A percentile compares a stretch with the other conserved stretches of the same genome.
Evolutionary conservation across 768 basidiomycete species (phyloP).

Genomic region (Pisolithus sp.): DNA sequence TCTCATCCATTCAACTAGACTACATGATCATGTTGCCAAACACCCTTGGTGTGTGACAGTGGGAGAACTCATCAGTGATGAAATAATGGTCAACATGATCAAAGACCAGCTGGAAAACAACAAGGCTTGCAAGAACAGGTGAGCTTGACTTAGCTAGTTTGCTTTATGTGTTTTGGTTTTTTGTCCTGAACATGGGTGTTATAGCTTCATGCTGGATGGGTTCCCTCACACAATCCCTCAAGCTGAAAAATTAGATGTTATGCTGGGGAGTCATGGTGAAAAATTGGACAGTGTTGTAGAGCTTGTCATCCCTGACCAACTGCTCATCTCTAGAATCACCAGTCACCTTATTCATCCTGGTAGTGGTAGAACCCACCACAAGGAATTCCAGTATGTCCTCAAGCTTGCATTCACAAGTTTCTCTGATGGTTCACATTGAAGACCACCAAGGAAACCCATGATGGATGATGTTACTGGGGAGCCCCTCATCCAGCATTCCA

Average conservation of each 20-base stretch:
- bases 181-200: not conserved
- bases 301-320: slow-evolving; percentile 86
- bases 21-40: too few relatives aligned
- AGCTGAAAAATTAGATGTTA: slow-evolving; percentile 90
- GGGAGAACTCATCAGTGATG: slow-evolving; percentile 91
- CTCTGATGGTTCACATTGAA: slow-evolving; percentile 26
- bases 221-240: slow-evolving; percentile 98
- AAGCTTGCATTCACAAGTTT: slow-evolving; percentile 6
- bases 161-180: not conserved
- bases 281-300: slow-evolving; percentile 88
- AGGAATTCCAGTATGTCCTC: slow-evolving; percentile 77
- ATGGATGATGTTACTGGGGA: slow-evolving; percentile 93
- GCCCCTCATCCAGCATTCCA: slow-evolving; percentile 92
- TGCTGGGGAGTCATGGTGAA: slow-evolving; percentile 80
- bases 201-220: slow-evolving; percentile 96
- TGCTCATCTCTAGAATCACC: slow-evolving; percentile 96
- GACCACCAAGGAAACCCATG: slow-evolving; percentile 96
- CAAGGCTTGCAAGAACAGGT: slow-evolving; percentile 93
- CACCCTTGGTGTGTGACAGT: too few relatives aligned
- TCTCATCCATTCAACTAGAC: too few relatives aligned
- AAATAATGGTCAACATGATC: slow-evolving; percentile 98
- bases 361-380: slow-evolving; percentile 91
- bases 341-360: slow-evolving; percentile 89
- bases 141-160: slow-evolving; percentile 28
- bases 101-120: slow-evolving; percentile 92